Conservation (phyloP, 495 filamentous ascomycete genomes). For the Penicillium canariense region DNA sequence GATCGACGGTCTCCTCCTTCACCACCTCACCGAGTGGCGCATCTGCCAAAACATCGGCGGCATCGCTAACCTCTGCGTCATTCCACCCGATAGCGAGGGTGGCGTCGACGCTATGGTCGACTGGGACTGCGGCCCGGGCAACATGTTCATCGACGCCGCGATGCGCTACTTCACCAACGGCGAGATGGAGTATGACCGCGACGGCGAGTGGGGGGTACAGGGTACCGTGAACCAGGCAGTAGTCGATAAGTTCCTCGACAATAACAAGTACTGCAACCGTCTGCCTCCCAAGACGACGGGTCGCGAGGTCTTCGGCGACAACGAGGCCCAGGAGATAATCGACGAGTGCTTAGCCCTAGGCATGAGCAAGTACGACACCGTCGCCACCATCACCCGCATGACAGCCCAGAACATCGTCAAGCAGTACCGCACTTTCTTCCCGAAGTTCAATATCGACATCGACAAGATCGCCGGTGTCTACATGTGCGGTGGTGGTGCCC, state of each 20-base stretch:
- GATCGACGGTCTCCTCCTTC: conserved; percentile 46
- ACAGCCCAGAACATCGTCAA: conserved; percentile 51
- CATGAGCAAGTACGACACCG: conserved; percentile 40
- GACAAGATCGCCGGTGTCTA: conserved; percentile 41
- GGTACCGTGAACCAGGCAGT: conserved; percentile 47
- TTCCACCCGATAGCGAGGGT: conserved; percentile 40
- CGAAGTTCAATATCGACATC: conserved; percentile 33
- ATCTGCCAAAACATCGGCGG: conserved; percentile 56
- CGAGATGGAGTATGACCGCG: conserved; percentile 29
- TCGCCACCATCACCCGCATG: conserved; percentile 52
- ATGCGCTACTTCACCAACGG: conserved; percentile 26
- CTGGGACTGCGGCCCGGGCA: conserved; percentile 42
- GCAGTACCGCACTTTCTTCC: conserved; percentile 46
- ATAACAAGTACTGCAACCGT: conserved; percentile 42
- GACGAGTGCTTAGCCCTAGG: conserved; percentile 30
- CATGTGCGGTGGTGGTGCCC: conserved; percentile 55
- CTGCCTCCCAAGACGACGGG: conserved; percentile 53
- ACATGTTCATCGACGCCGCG: conserved; percentile 31
- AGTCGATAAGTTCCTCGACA: conserved; percentile 46
- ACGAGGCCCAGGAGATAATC: conserved; percentile 41
- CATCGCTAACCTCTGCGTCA: conserved; percentile 55
- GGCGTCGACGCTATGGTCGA: conserved; percentile 16
- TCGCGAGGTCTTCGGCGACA: conserved; percentile 51
- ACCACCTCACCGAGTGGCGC: conserved; percentile 49
- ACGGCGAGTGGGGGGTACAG: conserved; percentile 43